Conservation (phyloP, 441 rosid genomes). For the Isatis lusitanica region DNA sequence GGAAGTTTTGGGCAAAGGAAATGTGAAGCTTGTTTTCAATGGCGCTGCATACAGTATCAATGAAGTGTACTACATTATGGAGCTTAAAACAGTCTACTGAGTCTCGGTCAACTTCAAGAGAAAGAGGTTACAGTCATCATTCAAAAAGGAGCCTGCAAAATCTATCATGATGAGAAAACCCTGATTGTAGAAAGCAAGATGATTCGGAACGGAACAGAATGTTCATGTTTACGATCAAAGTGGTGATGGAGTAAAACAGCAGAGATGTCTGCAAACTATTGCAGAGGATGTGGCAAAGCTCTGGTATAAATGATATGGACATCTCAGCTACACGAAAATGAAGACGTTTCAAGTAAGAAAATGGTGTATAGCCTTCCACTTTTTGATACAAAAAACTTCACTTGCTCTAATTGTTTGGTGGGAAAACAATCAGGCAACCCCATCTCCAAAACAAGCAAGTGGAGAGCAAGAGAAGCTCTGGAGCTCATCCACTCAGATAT, state of each 20-base stretch:
- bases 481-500: neutral
- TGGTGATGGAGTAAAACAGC: neutral
- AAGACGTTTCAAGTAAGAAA: too few relatives aligned
- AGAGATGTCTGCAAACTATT: neutral
- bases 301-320: too few relatives aligned
- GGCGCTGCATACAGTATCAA: too few relatives aligned
- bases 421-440: neutral
- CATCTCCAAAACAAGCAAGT: neutral
- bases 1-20: too few relatives aligned
- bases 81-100: too few relatives aligned
- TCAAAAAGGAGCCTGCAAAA: too few relatives aligned
- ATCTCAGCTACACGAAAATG: too few relatives aligned
- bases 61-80: too few relatives aligned
- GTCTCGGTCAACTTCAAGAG: too few relatives aligned
- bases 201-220: neutral
- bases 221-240: neutral
- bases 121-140: too few relatives aligned
- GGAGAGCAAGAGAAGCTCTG: neutral
- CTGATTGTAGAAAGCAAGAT: neutral
- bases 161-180: too few relatives aligned
- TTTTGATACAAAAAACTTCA: neutral
- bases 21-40: too few relatives aligned
- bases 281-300: neutral
- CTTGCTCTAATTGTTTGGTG: neutral
- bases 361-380: neutral